Evolutionary conservation across 2,329 filamentous ascomycete species (phyloP), one percentile per base, ranked within the genome.

Genomic region (Fusarium sp.): DNA sequence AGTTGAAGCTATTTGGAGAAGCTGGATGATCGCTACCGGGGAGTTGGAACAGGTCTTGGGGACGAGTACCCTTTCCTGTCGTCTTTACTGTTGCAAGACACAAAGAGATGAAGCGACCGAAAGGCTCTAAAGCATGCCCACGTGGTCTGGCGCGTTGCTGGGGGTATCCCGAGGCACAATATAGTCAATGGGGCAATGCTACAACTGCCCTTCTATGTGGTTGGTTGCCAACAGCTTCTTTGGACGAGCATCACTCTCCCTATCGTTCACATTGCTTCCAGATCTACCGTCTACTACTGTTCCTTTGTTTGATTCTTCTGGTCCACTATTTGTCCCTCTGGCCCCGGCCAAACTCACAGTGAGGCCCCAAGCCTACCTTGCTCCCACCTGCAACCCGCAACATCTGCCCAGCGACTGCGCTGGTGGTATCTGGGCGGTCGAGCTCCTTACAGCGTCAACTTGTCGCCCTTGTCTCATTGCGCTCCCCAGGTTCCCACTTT

Each of bases 271-370:
- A 18, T 20, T 13, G 47, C n/a, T 9, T 34, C n/a, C n/a, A 2
- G 7, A 18, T 31, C 9, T 13, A 16, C 22, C 20, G 13, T 18
- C 40, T 31, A 16, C 24, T 27, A 58, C 67, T 35, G n/a, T 62
- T 4, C 61, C 42, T 73, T 73, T 57, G 67, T 73, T 73, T 73
- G 71, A 73, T 73, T 73, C 71, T 73, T 73, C 50, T 71, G 63
- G 24, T 50, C 56, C 29, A 18, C 40, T 37, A 47, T 31, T 54
- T 27, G 34, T 29, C 31, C 71, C 29, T 34, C 35, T n/a, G 16
- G 38, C 20, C 7, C 38, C 42, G 52, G 22, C 52, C 61, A 62
- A 73, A 72, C 45, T 74, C 45, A 20, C 35, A 69, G n/a, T 7
- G 40, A 54, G n/a, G 24, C 38, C 57, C 47, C 40, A 29, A 50